phyloP scores from a whole-genome alignment of 1,284 basidiomycete genomes.

The Tylopilus sp. region DNA sequence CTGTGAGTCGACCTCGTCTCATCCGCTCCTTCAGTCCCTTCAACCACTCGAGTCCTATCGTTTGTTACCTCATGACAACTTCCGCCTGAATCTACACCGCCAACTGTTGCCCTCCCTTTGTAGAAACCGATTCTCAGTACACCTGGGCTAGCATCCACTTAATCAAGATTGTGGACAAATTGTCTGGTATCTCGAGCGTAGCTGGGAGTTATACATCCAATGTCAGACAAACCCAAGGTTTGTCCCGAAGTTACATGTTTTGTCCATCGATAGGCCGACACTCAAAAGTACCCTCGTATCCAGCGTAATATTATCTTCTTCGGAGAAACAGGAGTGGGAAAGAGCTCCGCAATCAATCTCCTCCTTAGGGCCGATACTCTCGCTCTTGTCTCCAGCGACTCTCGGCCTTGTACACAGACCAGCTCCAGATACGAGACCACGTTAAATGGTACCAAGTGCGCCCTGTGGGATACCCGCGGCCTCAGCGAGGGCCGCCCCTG shows the following conservation, averaged over 20 bases:
- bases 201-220: not conserved
- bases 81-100: not conserved
- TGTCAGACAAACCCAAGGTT: slow-evolving; percentile 12
- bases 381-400: slow-evolving; percentile 19
- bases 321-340: slow-evolving; percentile 29
- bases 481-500: slow-evolving; percentile 17
- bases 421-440: slow-evolving; percentile 12
- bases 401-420: slow-evolving; percentile 21
- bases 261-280: slow-evolving; percentile 3
- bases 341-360: slow-evolving; percentile 32
- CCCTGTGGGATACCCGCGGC: slow-evolving; percentile 32
- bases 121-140: not conserved
- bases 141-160: not conserved
- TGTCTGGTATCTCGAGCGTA: not conserved
- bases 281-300: not conserved
- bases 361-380: slow-evolving; percentile 10
- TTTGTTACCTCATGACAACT: not conserved
- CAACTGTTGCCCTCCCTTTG: not conserved
- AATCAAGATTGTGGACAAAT: not conserved
- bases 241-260: slow-evolving; percentile 1
- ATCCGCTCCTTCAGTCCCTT: not conserved
- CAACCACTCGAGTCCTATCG: not conserved
- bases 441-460: slow-evolving; percentile 11
- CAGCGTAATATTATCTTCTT: slow-evolving; percentile 25
- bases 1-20: not conserved